Conservation (phyloP, 768 basidiomycete species). For the Hirschioporus abietinus region DNA sequence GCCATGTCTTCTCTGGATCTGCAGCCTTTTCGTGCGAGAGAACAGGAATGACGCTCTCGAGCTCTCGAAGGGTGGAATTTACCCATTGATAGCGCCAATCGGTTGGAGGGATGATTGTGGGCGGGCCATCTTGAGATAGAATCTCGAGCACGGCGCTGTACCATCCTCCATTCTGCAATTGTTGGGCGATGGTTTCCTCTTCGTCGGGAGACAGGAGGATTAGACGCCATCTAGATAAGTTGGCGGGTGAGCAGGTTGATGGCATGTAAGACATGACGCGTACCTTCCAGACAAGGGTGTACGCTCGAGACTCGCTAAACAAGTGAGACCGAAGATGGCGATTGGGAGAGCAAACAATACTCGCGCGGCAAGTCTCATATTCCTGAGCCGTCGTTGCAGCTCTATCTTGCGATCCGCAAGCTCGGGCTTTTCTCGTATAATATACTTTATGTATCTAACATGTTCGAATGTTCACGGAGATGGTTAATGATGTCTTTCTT, state of each 20-base stretch:
- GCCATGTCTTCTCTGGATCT: conserved; percentile 44
- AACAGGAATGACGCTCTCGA: conserved; percentile 71
- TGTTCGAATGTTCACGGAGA: not conserved
- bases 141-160: conserved; percentile 78
- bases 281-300: conserved; percentile 86
- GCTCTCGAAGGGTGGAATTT: conserved; percentile 62
- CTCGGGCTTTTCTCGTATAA: conserved; percentile 32
- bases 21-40: conserved; percentile 55
- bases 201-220: conserved; percentile 90
- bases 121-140: conserved; percentile 52
- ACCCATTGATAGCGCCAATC: conserved; percentile 96
- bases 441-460: not conserved
- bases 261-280: conserved; percentile 21
- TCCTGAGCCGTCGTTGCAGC: conserved; percentile 43
- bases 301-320: conserved; percentile 67
- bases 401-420: conserved; percentile 48
- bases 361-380: conserved; percentile 45
- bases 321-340: conserved; percentile 58
- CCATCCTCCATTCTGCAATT: conserved; percentile 84
- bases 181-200: conserved; percentile 81
- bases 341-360: conserved; percentile 57
- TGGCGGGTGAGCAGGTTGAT: conserved; percentile 3
- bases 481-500: conserved; percentile 30
- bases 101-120: conserved; percentile 55
- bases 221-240: conserved; percentile 61